Evolutionary conservation across 345 rosid genomes (phyloP), one percentile per base, ranked within the genome.

Genomic region (Stellera chamaejasme): DNA sequence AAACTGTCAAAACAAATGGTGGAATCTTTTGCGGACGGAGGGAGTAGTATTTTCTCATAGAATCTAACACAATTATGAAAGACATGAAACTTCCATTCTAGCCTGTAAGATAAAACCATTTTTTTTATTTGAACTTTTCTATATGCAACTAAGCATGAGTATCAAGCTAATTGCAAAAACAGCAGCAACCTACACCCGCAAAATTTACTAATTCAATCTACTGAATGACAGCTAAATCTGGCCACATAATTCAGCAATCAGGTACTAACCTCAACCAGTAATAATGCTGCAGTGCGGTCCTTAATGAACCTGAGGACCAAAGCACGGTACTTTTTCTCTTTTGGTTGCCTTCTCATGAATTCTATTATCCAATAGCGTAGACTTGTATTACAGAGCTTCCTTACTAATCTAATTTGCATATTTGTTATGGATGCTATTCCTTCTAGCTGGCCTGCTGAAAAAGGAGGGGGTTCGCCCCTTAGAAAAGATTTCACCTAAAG

Each of bases 331-430:
- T 51, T 79, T 78, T 66, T 92, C 63, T 82, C 89, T 71, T 72
- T 84, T 12, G 86, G 80, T 69, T 88, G 94, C 74, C 87, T 77
- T 75, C 80, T 82, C 65, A 92, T 62, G 66, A 75, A 84, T 69
- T 88, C 91, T 66, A 88, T 70, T 53, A 76, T 81, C 99, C 99
- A 92, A 75, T 92, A 92, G 28, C 89, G 90, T 42, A 88, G 93
- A 67, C 89, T 73, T 32, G 58, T 79, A 70, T 53, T 71, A 46
- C 75, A 75, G 61, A 92, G 88, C 77, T 58, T 82, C 69, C 79
- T 86, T 55, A 69, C 82, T 12, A 69, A 57, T 68, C 75, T 77
- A 61, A 66, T 51, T 49, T 84, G 91, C 80, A 86, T 77, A 65
- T 82, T 84, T 47, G 84, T 78, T 6, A 66, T 43, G 48, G 95